Evolutionary conservation across 2,329 filamentous ascomycete species (phyloP), one percentile per base, ranked within the genome.

Genomic region (Stemphylium lycopersici): DNA sequence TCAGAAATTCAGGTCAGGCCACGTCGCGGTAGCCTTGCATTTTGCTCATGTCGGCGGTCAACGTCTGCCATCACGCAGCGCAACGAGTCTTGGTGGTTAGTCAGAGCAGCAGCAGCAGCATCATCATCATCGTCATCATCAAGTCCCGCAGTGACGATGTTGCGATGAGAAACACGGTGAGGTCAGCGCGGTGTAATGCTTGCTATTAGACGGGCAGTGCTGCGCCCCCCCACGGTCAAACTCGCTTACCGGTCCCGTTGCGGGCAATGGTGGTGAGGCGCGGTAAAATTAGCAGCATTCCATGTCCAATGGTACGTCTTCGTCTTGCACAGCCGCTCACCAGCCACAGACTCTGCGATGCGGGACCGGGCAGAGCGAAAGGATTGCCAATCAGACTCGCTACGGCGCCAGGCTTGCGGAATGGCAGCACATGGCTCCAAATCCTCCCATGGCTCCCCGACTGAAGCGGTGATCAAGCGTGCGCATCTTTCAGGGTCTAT

Each of bases 391-490:
- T 66, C 59, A 66, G 52, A 59, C 22, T 38, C 26, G 29, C 38
- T 43, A 37, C 50, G 56, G 55, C 55, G 38, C 64, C 58, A 52
- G 38, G 61, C 34, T 37, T 55, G 58, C 52, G 58, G 61, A 50
- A 60, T 60, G 59, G 55, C 52, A 55, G 49, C n/a, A 44, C 47
- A 42, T 46, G 38, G 20, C 49, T 38, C 42, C 54, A 20, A 20
- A 20, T 59, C 54, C 48, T 49, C 49, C 55, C 55, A 56, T 60
- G 59, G 46, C 52, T 55, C 56, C 61, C 61, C 64, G 63, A 67
- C 64, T 59, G 61, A 68, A 68, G 68, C 68, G 68, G 67, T 71
- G 61, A 61, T 66, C 57, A 56, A 63, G 65, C 55, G 60, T 54
- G 62, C 64, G 48, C 60, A 55, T 65, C 53, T 47, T 61, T 53